Percentiles rank a stretch among this genome's conserved stretches.
These are phyloP conservation scores for Calycina marina DNA, from an alignment of 2,329 filamentous ascomycete genomes.

Conservation along the genomic window DNA sequence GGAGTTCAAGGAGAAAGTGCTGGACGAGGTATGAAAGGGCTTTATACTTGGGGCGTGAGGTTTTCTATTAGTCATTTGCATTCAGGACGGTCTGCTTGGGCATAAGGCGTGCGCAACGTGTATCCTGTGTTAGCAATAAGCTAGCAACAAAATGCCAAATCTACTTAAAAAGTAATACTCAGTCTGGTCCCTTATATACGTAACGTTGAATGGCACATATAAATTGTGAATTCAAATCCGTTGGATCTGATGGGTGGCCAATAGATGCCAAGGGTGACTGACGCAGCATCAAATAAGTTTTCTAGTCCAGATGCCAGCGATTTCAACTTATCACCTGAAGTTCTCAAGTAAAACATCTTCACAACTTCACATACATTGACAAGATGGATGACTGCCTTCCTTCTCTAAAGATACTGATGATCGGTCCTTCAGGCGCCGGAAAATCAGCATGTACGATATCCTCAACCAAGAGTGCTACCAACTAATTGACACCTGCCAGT, in stretches of 20 bases:
- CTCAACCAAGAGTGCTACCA: slow-evolving; percentile 3
- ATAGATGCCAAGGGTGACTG: too few species aligned
- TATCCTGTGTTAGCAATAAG: slow-evolving; percentile 20
- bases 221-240: too few species aligned
- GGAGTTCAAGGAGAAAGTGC: slow-evolving; percentile 97
- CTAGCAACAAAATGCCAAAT: slow-evolving; percentile 21
- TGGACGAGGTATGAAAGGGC: slow-evolving; percentile 72
- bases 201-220: too few species aligned
- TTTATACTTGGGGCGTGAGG: slow-evolving; percentile 12
- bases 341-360: background rate
- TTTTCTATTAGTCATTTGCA: slow-evolving; percentile 23
- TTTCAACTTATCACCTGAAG: slow-evolving; percentile 2
- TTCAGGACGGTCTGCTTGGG: slow-evolving; percentile 23
- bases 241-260: too few species aligned
- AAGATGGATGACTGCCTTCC: slow-evolving; percentile 31
- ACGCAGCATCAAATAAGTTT: too few species aligned
- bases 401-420: slow-evolving; percentile 38
- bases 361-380: slow-evolving; percentile 2
- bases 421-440: slow-evolving; percentile 39
- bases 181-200: too few species aligned
- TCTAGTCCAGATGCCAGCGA: too few species aligned
- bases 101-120: slow-evolving; percentile 23
- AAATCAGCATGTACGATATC: slow-evolving; percentile 31
- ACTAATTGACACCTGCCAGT: slow-evolving; percentile 24
- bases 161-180: slow-evolving; percentile 13